These are phyloP conservation scores for Paramecium sonneborni DNA, from an alignment of 73 alveolate genomes.

Conservation along the genomic window DNA sequence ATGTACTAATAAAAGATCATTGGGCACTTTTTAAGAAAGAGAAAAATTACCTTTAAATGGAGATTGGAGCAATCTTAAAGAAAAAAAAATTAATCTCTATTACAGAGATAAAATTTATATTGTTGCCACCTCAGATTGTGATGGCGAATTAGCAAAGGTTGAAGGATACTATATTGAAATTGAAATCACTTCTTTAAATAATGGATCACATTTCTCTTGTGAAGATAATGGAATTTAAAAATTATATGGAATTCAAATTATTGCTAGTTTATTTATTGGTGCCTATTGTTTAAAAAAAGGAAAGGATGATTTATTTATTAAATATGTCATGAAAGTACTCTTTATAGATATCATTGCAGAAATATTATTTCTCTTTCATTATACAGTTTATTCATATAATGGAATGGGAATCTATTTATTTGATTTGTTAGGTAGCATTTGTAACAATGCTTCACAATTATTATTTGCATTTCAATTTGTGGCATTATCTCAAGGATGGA, in stretches of 20 bases:
- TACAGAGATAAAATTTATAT: slow-evolving; percentile 6
- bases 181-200: background rate
- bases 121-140: background rate
- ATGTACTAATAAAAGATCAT: background rate
- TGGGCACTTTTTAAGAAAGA: background rate
- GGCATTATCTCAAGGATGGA: slow-evolving; percentile 1
- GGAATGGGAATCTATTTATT: background rate
- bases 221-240: background rate
- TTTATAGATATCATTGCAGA: background rate
- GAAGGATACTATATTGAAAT: background rate
- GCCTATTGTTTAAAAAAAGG: background rate
- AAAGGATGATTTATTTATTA: background rate
- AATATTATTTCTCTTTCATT: background rate
- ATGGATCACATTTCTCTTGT: slow-evolving; percentile 31
- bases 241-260: background rate
- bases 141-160: background rate
- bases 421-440: background rate
- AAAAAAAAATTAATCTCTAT: background rate
- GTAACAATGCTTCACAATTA: background rate
- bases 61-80: background rate
- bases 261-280: background rate
- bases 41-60: background rate
- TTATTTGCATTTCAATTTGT: background rate
- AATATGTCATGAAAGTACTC: background rate
- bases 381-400: background rate